Evolutionary conservation across 2,329 filamentous ascomycete species (phyloP), one percentile per base, ranked within the genome.

Genomic region (Trichophyton rubrum): DNA sequence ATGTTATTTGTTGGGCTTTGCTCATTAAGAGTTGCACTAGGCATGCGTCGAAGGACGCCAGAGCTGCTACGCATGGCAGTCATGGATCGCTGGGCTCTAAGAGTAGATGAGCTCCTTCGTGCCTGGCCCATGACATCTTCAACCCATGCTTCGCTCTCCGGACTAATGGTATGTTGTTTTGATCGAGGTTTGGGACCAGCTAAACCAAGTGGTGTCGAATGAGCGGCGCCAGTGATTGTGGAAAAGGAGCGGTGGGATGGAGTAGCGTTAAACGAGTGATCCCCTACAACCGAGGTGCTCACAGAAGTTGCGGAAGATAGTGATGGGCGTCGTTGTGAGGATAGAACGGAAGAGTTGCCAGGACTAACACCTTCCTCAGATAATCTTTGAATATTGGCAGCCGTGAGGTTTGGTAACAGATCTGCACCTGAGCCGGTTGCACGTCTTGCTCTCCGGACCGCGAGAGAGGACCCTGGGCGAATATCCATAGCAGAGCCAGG

Each of bases 131-230:
- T 69, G 20, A 78, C 73, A 59, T 74, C 73, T 65, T 77, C 74
- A 8, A 78, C 75, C 76, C 76, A 78, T 1, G 75, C 75, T 64
- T 78, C 75, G 62, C 75, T 75, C 56, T 77, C 73, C 2, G 74
- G 73, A 22, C 69, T 76, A 66, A 76, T 76, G 4, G 74, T 73
- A 30, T 73, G 68, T 30, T 70, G 70, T 61, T 74, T 70, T 20
- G 68, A 71, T 40, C 69, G 71, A 22, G 71, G 74, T 55, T 71
- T 76, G 1, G 76, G 76, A 0, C 76, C 76, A 11, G 76, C 76
- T 27, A 76, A 72, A 27, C 76, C 76, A 4, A 78, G 70, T 5
- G 76, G 76, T 0, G 74, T 73, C 27, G 64, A 61, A 27, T 61
- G 58, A 8, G 41, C 59, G 13, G 65, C 66, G 13, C 41, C 41